Base-by-base conservation (phyloP, 495 filamentous ascomycete species). In the Penicillium goetzii region DNA sequence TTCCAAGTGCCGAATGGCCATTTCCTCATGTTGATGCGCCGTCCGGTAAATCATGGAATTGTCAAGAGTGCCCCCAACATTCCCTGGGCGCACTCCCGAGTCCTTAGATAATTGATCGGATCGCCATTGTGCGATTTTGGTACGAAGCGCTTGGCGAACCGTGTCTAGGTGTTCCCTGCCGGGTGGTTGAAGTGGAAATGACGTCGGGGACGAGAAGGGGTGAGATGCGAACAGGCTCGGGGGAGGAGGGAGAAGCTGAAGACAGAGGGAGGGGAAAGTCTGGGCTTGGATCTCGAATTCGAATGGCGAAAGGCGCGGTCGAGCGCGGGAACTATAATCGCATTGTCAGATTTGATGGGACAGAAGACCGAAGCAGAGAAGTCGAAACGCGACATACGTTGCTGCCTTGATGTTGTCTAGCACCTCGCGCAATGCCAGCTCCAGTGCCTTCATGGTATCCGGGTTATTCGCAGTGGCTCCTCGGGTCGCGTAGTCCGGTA, bases 261-360 rank as follows among this genome's bases (percentile, higher is more conserved):
- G 84, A 41, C 88, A 90, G 23, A 97, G 83, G 21, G 89, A 88
- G 8, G 92, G 92, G 65, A 96, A 96, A 28, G 89, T 90, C 62
- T 95, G 84, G 26, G 87, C 75, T 60, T 90, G 87, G 33, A 92
- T 87, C 61, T 96, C 90, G 76, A 96, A 93, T 63, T 92, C 87
- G 72, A 96, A 96, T 0, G 90, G 89, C 30, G 73, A 83, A 59
- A 72, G 72, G 65, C 71, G 83, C 76, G 76, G 74, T 28, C 72
- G 74, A 34, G 69, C 69, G 45, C 73, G 73, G 15, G 69, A 71
- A 60, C 76, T 80, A 30, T 33, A 60, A 53, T 38, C 43, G 25
- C 28, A 64, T 26, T 2, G 33, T 67, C 2, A 66, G 57, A 54
- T 55, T 38, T 17, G 25, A 19, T 33, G 28, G 34, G 21, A 25